These are phyloP conservation scores for Corchorus capsularis DNA, from an alignment of 345 rosid genomes.

Conservation along the genomic window DNA sequence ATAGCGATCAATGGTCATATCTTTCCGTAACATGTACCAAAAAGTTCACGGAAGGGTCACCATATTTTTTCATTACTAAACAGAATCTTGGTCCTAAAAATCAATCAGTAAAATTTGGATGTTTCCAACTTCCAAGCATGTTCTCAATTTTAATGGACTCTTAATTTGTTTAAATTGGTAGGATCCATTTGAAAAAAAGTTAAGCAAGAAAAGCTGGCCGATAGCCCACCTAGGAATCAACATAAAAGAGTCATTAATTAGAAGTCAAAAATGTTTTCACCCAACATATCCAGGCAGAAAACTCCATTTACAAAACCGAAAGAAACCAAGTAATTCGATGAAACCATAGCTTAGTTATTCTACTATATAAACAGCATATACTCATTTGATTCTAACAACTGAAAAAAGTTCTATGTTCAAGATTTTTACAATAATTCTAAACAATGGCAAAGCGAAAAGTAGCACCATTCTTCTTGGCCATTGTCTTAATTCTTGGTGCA, in stretches of 20 bases:
- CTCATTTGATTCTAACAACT: background rate
- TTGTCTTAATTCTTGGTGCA: background rate
- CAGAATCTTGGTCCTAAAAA: background rate
- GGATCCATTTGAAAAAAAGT: background rate
- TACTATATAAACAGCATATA: background rate
- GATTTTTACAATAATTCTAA: background rate
- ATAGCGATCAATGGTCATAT: no score
- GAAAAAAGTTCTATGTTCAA: no score
- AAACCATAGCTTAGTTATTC: background rate
- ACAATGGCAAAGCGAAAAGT: conserved; percentile 1
- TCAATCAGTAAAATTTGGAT: background rate
- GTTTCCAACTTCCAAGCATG: background rate
- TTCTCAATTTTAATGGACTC: no score
- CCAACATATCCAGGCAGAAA: background rate
- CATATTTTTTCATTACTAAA: background rate
- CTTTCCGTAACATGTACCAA: no score
- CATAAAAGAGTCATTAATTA: background rate
- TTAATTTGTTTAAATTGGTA: background rate
- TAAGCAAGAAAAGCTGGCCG: background rate
- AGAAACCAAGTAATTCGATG: background rate
- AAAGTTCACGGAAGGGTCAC: no score
- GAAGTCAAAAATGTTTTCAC: background rate
- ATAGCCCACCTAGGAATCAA: background rate
- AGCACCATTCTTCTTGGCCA: background rate
- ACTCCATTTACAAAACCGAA: background rate